Conservation (phyloP, 768 basidiomycete species). For the Kwoniella shandongensis region DNA sequence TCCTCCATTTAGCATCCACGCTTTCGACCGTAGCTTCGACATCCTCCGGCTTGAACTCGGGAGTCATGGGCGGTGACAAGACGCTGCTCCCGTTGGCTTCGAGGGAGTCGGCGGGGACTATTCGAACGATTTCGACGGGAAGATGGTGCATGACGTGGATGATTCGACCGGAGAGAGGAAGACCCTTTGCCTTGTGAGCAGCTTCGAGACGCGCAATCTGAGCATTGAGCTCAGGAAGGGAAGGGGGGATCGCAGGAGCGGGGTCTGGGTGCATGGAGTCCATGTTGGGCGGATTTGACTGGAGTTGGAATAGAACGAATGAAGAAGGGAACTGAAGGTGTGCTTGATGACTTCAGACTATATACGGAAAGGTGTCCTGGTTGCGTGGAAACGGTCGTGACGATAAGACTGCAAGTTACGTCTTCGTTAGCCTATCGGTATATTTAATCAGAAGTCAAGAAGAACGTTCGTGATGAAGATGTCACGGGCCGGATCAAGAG, state of each 20-base stretch:
- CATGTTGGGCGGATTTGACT: constrained; percentile 33
- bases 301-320: background rate
- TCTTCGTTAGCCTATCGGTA: too few species aligned
- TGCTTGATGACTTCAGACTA: too few species aligned
- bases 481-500: too few species aligned
- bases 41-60: constrained; percentile 63
- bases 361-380: too few species aligned
- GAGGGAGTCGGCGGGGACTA: constrained; percentile 36
- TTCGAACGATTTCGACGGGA: constrained; percentile 67
- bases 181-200: constrained; percentile 67
- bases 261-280: constrained; percentile 53
- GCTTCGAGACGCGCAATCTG: constrained; percentile 72
- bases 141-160: constrained; percentile 90
- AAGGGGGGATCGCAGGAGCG: constrained; percentile 43
- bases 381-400: background rate
- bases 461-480: too few species aligned
- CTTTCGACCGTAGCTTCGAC: constrained; percentile 47
- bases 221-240: constrained; percentile 66
- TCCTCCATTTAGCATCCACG: constrained; percentile 63
- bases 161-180: constrained; percentile 79
- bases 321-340: background rate
- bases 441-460: too few species aligned
- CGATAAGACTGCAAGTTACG: too few species aligned
- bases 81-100: constrained; percentile 27
- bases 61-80: constrained; percentile 74